Evolutionary conservation across 169 alveolate species (phyloP), one percentile per base, ranked within the genome.

Genomic region (Besnoitia besnoiti): DNA sequence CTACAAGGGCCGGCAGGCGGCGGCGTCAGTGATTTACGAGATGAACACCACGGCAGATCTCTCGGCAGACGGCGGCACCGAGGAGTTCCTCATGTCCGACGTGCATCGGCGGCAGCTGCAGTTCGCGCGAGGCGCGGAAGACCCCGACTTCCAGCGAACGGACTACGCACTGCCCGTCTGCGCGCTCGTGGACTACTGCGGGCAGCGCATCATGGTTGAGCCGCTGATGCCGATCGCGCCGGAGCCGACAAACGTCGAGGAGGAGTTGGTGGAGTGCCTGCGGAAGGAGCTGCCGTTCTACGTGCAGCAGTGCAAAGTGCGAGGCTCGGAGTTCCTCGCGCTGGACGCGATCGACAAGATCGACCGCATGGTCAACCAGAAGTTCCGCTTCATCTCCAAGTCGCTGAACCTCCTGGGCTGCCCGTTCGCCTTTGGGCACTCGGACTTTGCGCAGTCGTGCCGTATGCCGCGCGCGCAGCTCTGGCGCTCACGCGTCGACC

Each of bases 401-500:
- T 46, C 59, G n/a, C 49, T 91, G 84, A 82, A 85, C 67, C 88
- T 91, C 42, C 76, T 62, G 77, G 94, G 59, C 35, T 91, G 79
- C 51, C 94, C 94, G 14, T 91, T 91, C 51, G 77, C 94, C 35
- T 90, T 89, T 50, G 94, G 94, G 82, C 88, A 84, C 50, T 84
- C 94, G 16, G 94, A 91, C 49, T 91, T 91, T 44, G 87, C 46
- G 61, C 4, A 50, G 67, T 33, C 75, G 37, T 27, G 24, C 40
- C 47, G 46, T n/a, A 39, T 91, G 88, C 94, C 94, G 33, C 87
- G 67, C 27, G 89, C 62, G 35, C 91, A 84, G 7, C 91, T 91
- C n/a, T 91, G 94, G 94, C 75, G 94, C 59, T 91, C 94, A 33
- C 91, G 88, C 77, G 91, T 91, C 46, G 94, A 91, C 77, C 94